Percentiles rank a stretch among this genome's conserved stretches.
Conservation (phyloP, 176 grass and related monocot genomes). For the Triticum timopheevii region DNA sequence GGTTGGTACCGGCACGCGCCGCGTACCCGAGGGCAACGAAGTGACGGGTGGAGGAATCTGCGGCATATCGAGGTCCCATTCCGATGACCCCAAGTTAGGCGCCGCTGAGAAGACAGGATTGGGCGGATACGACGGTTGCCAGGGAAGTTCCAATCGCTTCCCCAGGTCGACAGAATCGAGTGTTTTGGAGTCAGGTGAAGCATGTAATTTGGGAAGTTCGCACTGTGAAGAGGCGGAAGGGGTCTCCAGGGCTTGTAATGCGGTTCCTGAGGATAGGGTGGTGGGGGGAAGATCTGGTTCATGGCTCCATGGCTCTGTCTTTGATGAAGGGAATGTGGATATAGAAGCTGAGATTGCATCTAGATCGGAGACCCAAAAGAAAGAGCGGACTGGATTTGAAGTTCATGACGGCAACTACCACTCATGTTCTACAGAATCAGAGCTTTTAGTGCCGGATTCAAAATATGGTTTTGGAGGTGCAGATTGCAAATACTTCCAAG, state of each 20-base stretch:
- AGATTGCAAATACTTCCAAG: slow-evolving; percentile 13
- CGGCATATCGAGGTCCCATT: not conserved
- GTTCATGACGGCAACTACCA: not conserved
- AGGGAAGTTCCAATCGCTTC: not conserved
- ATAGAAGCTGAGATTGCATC: slow-evolving; percentile 4
- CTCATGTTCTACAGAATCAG: slow-evolving; percentile 13
- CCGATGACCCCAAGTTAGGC: not conserved
- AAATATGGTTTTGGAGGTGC: slow-evolving; percentile 11
- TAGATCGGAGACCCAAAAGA: not conserved
- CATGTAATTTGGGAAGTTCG: slow-evolving; percentile 17
- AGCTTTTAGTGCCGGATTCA: not conserved
- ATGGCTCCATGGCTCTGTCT: not conserved
- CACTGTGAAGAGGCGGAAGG: not conserved
- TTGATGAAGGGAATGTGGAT: not conserved
- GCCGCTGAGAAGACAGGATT: slow-evolving; percentile 1
- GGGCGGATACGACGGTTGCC: not conserved
- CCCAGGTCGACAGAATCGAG: not conserved
- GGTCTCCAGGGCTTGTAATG: not conserved
- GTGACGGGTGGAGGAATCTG: not conserved
- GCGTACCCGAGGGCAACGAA: not conserved
- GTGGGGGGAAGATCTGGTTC: not conserved
- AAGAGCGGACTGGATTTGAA: not conserved
- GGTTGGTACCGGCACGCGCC: slow-evolving; percentile 5
- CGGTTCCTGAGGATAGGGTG: not conserved
- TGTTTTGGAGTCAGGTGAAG: not conserved